phyloP scores from a whole-genome alignment of 108 stramenopile genomes.

The Fragilariopsis cylindrus region DNA sequence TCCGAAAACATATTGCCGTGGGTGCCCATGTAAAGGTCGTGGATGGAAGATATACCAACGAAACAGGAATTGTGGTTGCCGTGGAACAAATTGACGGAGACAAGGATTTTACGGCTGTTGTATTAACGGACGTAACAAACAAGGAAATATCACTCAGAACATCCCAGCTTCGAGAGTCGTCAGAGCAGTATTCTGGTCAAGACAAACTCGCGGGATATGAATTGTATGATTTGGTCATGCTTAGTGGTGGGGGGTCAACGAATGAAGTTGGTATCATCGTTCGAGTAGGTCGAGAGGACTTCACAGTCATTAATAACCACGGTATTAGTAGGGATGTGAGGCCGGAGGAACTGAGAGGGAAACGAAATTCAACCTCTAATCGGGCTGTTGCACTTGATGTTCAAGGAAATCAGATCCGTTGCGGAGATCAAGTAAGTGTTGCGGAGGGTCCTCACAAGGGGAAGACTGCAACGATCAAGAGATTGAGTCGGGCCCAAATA shows the following conservation, averaged over 20 bases:
- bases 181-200: conserved; percentile 86
- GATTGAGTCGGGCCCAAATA: conserved; percentile 85
- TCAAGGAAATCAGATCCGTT: conserved; percentile 83
- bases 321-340: conserved; percentile 82
- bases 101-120: conserved; percentile 82
- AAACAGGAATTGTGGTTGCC: conserved; percentile 93
- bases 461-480: conserved; percentile 89
- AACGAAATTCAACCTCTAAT: conserved; percentile 77
- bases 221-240: conserved; percentile 86
- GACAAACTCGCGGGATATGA: conserved; percentile 88
- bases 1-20: conserved; percentile 91
- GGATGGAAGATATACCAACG: conserved; percentile 92
- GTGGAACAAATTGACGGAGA: conserved; percentile 82
- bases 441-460: conserved; percentile 90
- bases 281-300: conserved; percentile 90
- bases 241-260: conserved; percentile 85
- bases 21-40: conserved; percentile 97
- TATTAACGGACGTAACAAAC: conserved; percentile 90
- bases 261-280: conserved; percentile 93
- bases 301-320: conserved; percentile 90
- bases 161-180: conserved; percentile 84
- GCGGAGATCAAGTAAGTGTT: conserved; percentile 84
- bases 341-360: conserved; percentile 90
- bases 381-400: conserved; percentile 89
- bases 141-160: conserved; percentile 90